phyloP scores from a whole-genome alignment of 208 protist genomes.

The Leishmania arabica region DNA sequence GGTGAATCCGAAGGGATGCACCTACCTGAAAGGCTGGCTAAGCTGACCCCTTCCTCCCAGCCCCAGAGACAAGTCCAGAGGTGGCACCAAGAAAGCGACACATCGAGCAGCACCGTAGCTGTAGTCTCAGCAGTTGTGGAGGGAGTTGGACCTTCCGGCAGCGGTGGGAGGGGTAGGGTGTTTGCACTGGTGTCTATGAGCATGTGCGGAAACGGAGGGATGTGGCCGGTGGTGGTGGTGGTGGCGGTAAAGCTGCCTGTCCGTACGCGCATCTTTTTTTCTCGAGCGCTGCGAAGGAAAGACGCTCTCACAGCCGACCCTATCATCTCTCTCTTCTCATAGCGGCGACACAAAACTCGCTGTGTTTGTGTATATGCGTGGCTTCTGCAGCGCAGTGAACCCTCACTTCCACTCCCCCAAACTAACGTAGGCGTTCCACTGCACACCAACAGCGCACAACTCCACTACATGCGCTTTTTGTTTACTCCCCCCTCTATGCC shows the following conservation, averaged over 20 bases:
- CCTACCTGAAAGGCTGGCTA: slow-evolving; percentile 66
- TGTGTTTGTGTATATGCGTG: too few species aligned
- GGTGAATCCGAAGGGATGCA: slow-evolving; percentile 62
- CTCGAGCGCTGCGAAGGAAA: not conserved
- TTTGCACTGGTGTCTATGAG: not conserved
- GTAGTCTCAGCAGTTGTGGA: not conserved
- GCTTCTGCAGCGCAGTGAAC: too few species aligned
- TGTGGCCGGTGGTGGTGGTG: not conserved
- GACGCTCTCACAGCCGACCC: not conserved
- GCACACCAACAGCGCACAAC: not conserved
- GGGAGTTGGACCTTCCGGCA: not conserved
- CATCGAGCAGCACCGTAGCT: not conserved
- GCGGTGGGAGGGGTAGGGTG: not conserved
- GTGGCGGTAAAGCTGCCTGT: not conserved
- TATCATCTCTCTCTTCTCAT: not conserved
- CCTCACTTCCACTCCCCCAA: not conserved
- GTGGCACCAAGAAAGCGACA: too few species aligned
- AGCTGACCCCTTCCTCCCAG: slow-evolving; percentile 14
- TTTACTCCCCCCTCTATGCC: not conserved
- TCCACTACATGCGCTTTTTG: not conserved
- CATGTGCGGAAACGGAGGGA: not conserved
- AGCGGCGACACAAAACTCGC: too few species aligned
- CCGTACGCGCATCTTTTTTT: not conserved
- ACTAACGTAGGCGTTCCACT: not conserved
- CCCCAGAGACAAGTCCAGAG: not conserved